Conservation (phyloP, 2,329 filamentous ascomycete species). For the Pleurostoma richardsiae region DNA sequence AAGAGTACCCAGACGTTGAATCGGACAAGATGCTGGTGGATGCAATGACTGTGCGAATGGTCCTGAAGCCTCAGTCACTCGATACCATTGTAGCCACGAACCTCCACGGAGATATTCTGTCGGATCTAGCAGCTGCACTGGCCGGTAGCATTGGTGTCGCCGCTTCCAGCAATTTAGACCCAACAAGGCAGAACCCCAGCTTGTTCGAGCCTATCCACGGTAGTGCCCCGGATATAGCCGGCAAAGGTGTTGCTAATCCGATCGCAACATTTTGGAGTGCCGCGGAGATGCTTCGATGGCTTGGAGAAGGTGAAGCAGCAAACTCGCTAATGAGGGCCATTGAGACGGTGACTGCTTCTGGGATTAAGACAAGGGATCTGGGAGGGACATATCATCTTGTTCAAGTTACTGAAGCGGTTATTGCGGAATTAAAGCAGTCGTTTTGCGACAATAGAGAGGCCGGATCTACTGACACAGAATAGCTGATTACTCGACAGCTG, state of each 20-base stretch:
- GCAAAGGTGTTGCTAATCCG: slow-evolving; percentile 47
- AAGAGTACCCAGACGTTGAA: slow-evolving; percentile 54
- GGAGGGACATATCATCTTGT: neutral
- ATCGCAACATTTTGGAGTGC: slow-evolving; percentile 51
- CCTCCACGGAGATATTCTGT: slow-evolving; percentile 58
- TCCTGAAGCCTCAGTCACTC: slow-evolving; percentile 49
- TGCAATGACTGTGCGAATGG: slow-evolving; percentile 44
- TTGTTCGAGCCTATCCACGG: slow-evolving; percentile 57
- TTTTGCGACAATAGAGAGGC: neutral
- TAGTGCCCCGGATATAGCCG: slow-evolving; percentile 48
- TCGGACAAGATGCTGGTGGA: slow-evolving; percentile 62
- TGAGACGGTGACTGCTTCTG: neutral
- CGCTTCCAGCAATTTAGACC: slow-evolving; percentile 60
- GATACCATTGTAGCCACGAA: slow-evolving; percentile 63
- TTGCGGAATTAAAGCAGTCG: neutral
- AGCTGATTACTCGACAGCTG: too few species aligned
- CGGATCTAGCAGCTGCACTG: slow-evolving; percentile 61
- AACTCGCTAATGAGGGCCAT: neutral
- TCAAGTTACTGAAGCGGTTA: neutral
- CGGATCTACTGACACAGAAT: too few species aligned
- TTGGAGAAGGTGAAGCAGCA: slow-evolving; percentile 33
- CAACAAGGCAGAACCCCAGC: slow-evolving; percentile 40
- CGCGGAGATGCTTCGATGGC: slow-evolving; percentile 48
- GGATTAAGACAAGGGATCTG: neutral
- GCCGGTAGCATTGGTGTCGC: slow-evolving; percentile 67